These are phyloP conservation scores for Trichophyton verrucosum DNA, from an alignment of 2,329 filamentous ascomycete genomes.

Conservation along the genomic window DNA sequence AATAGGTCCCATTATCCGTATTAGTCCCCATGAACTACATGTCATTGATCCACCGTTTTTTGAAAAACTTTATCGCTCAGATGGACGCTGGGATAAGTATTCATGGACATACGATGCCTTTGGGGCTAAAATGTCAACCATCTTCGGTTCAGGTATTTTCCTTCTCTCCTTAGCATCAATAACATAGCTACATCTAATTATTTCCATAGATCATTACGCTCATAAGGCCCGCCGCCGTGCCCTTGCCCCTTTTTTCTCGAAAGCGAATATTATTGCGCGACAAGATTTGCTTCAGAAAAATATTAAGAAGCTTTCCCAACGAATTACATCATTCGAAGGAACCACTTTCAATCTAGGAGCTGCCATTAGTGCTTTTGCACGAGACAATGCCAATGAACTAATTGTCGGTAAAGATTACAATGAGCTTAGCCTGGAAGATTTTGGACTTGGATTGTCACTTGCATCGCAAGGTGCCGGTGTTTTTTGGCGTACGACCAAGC, in stretches of 20 bases:
- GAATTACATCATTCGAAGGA: neutral
- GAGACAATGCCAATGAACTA: conserved; percentile 13
- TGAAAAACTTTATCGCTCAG: neutral
- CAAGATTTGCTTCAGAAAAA: neutral
- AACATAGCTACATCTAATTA: neutral
- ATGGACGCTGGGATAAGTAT: neutral
- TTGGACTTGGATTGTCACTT: conserved; percentile 7
- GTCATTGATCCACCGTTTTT: conserved; percentile 13
- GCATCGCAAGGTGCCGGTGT: conserved; percentile 2
- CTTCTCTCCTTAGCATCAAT: neutral
- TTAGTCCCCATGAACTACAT: conserved; percentile 17
- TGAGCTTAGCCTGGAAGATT: conserved; percentile 13
- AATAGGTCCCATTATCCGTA: conserved; percentile 16
- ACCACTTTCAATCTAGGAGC: neutral
- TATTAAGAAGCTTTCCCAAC: neutral
- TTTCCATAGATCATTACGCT: conserved; percentile 16
- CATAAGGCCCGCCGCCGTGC: conserved; percentile 22
- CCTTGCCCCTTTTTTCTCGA: conserved; percentile 22
- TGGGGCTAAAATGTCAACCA: conserved; percentile 4
- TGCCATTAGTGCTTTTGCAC: conserved; percentile 6
- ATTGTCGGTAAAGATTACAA: conserved; percentile 12
- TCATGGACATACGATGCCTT: neutral
- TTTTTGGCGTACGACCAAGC: conserved; percentile 17
- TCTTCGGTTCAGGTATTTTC: conserved; percentile 2
- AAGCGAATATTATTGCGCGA: neutral